phyloP scores from a whole-genome alignment of 1,139 yeast genomes.

The Debaryomycetaceae sp. region DNA sequence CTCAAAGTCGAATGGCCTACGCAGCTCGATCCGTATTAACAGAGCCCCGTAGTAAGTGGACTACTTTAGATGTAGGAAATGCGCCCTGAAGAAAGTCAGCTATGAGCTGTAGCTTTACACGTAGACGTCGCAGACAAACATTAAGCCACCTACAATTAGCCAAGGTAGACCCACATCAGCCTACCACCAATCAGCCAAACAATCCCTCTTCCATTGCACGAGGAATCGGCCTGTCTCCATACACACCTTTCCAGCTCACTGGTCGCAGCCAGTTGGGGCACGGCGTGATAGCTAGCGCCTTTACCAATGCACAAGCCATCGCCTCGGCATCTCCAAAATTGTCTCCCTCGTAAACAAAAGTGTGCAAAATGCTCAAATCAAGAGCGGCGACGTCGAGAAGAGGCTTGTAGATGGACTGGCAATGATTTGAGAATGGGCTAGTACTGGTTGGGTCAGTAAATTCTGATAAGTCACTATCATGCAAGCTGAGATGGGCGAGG shows the following conservation, averaged over 20 bases:
- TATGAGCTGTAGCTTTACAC: no score
- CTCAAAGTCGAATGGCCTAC: no score
- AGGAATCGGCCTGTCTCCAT: constrained; percentile 64
- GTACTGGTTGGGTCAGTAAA: background rate
- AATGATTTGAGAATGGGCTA: constrained; percentile 3
- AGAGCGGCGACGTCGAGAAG: constrained; percentile 1
- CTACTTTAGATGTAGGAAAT: no score
- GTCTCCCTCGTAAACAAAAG: constrained; percentile 82
- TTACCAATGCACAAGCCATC: constrained; percentile 33
- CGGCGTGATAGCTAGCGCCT: constrained; percentile 15
- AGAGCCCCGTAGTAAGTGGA: no score
- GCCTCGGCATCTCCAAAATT: constrained; percentile 62
- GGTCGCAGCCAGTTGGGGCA: constrained; percentile 40
- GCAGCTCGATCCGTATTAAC: no score
- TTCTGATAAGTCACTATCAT: constrained; percentile 1
- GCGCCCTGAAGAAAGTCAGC: no score
- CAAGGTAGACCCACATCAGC: no score
- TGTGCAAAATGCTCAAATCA: constrained; percentile 19
- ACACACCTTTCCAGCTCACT: constrained; percentile 74
- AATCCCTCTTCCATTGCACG: constrained; percentile 67
- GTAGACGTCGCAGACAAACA: no score
- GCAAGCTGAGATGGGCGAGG: background rate
- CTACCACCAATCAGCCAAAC: constrained; percentile 32
- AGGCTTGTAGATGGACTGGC: constrained; percentile 5
- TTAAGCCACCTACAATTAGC: no score